Evolutionary conservation across 2,329 filamentous ascomycete genomes (phyloP), one percentile per base, ranked within the genome.

Genomic region (Fusarium beomiforme): DNA sequence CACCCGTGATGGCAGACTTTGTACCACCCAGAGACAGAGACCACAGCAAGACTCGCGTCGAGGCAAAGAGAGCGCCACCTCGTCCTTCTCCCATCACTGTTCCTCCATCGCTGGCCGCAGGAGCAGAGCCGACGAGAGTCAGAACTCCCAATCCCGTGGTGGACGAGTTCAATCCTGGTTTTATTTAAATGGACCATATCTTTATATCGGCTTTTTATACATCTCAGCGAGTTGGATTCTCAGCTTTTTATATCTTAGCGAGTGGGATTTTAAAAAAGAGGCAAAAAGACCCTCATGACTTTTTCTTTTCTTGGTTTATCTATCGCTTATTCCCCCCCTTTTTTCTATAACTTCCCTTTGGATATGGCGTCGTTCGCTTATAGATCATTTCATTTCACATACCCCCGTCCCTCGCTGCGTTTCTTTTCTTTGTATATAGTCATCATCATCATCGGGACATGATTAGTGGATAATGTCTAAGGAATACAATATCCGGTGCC

Each of bases 41-140:
- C 12, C 71, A 58, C 10, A 72, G 67, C 55, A 54, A 55, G 39
- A 76, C 57, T 29, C 74, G 78, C 12, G 67, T 79, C 3, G 79
- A 81, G 59, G 78, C 77, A 5, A 76, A 72, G 54, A 79, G 69
- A 54, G 80, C 78, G 9, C 79, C 80, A 9, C 79, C 80, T 24
- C 68, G 78, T 17, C 79, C 79, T 6, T 64, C 69, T 23, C 77
- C 78, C 6, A 71, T 79, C 10, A 78, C 78, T 8, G 58, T 80
- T 14, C 73, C 79, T 14, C 72, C 79, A 4, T 74, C 76, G 10
- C 41, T 50, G 8, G 65, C 31, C 26, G 21, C 51, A 2, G 50
- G 65, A 21, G 10, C 64, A 21, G 65, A 74, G 13, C 19, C 57
- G 6, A 61, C 53, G 8, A 69, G 56, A 43, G 47, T 51, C 9